Evolutionary conservation across 345 rosid genomes (phyloP).

Genomic region (Odontarrhena argentea): DNA sequence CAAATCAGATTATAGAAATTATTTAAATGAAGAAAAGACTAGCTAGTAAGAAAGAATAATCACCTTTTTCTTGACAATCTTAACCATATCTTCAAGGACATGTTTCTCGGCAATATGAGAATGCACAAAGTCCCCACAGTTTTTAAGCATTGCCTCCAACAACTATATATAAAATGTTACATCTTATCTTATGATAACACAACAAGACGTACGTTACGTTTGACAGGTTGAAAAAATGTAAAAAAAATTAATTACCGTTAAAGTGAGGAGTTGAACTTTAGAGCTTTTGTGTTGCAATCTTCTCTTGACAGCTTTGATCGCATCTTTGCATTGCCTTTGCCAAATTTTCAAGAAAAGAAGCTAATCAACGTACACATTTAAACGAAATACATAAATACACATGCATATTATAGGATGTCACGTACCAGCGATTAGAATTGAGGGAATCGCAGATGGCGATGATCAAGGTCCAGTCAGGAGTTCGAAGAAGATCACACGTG

Average conservation of each 20-base stretch:
- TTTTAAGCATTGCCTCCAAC: constrained; percentile 93
- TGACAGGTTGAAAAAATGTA: background rate
- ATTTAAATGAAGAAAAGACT: background rate
- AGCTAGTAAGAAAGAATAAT: background rate
- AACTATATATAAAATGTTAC: constrained; percentile 46
- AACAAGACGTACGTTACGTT: background rate
- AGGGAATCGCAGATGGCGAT: constrained; percentile 85
- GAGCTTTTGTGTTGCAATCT: constrained; percentile 82
- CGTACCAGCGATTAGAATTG: constrained; percentile 67
- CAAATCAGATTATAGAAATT: background rate
- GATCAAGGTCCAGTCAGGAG: constrained; percentile 93
- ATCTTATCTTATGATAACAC: too few species aligned
- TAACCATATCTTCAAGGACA: constrained; percentile 83
- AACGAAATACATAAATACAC: too few species aligned
- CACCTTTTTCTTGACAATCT: constrained; percentile 81
- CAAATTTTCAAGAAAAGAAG: background rate
- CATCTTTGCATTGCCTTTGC: constrained; percentile 85
- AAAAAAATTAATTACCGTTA: constrained; percentile 60
- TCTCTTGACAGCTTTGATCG: constrained; percentile 83
- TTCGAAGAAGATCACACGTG: constrained; percentile 74
- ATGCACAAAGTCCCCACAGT: constrained; percentile 87
- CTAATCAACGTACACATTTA: too few species aligned
- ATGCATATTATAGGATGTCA: too few species aligned
- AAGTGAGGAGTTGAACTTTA: constrained; percentile 80
- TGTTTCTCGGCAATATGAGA: constrained; percentile 79